Evolutionary conservation across 2,329 filamentous ascomycete species (phyloP).

Genomic region (Arthrocladium fulminans): DNA sequence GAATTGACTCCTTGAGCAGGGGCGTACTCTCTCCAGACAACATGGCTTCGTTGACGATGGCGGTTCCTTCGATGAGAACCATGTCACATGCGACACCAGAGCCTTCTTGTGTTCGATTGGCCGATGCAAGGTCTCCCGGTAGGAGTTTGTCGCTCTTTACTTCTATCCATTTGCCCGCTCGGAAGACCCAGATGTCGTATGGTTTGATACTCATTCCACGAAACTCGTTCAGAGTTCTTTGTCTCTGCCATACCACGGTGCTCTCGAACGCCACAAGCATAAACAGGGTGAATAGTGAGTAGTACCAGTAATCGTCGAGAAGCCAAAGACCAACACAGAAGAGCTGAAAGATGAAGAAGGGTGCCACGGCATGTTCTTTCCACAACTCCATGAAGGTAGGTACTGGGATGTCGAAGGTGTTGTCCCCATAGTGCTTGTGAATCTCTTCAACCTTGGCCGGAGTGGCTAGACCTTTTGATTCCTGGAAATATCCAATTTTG

Average conservation of each 20-base stretch:
- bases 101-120: slow-evolving; percentile 90
- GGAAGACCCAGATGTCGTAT: slow-evolving; percentile 86
- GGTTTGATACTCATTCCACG: slow-evolving; percentile 99
- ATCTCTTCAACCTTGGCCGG: slow-evolving; percentile 68
- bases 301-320: slow-evolving; percentile 99
- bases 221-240: slow-evolving; percentile 91
- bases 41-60: slow-evolving; percentile 99
- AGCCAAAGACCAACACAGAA: slow-evolving; percentile 99
- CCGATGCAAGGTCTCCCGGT: slow-evolving; percentile 87
- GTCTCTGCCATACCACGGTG: slow-evolving; percentile 97
- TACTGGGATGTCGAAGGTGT: slow-evolving; percentile 95
- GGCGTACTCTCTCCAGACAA: slow-evolving; percentile 96
- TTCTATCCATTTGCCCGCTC: slow-evolving; percentile 79
- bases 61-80: slow-evolving; percentile 85
- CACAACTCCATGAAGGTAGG: slow-evolving; percentile 93
- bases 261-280: slow-evolving; percentile 98
- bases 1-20: slow-evolving; percentile 88
- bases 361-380: slow-evolving; percentile 95
- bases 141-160: slow-evolving; percentile 83
- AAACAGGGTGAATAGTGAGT: slow-evolving; percentile 95
- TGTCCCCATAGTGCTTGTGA: slow-evolving; percentile 87
- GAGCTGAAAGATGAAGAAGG: slow-evolving; percentile 98
- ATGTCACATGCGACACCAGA: slow-evolving; percentile 96
- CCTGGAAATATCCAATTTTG: slow-evolving; percentile 66
- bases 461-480: slow-evolving; percentile 63